Conservation (phyloP, 2,329 filamentous ascomycete genomes). For the Anthostomella pinea region DNA sequence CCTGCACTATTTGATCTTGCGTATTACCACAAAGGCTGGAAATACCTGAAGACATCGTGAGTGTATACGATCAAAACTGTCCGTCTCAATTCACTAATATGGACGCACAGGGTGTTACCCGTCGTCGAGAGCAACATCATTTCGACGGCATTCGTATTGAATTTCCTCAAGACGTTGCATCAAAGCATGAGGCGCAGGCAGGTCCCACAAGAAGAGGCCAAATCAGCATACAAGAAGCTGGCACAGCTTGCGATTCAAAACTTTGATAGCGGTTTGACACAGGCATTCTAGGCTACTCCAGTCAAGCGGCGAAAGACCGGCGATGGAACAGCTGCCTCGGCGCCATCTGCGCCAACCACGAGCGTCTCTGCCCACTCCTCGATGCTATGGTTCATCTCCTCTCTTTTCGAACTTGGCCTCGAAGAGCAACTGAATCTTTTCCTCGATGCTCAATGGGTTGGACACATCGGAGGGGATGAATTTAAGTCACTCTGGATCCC, state of each 20-base stretch:
- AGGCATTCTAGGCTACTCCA: not conserved
- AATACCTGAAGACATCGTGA: slow-evolving; percentile 16
- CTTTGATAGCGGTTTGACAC: slow-evolving; percentile 4
- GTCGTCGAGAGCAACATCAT: slow-evolving; percentile 1
- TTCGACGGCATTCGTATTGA: slow-evolving; percentile 13
- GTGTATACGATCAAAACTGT: slow-evolving; percentile 2
- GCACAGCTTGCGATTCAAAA: slow-evolving; percentile 2
- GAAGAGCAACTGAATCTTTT: slow-evolving; percentile 19
- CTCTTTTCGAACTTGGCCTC: slow-evolving; percentile 14
- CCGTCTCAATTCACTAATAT: not conserved
- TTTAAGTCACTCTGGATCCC: slow-evolving; percentile 31
- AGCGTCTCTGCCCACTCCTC: slow-evolving; percentile 2
- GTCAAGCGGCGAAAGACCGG: not conserved
- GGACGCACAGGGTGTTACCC: slow-evolving; percentile 9
- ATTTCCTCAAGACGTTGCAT: slow-evolving; percentile 9
- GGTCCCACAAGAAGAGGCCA: slow-evolving; percentile 4
- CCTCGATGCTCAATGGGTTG: slow-evolving; percentile 15
- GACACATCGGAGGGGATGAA: slow-evolving; percentile 11
- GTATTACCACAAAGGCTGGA: slow-evolving; percentile 6
- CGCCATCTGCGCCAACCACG: not conserved
- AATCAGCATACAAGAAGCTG: slow-evolving; percentile 12
- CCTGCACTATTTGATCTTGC: slow-evolving; percentile 13
- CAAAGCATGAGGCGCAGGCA: slow-evolving; percentile 9
- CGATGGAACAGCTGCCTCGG: not conserved
- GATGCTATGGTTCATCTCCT: slow-evolving; percentile 10